Evolutionary conservation across 805 yeast genomes (phyloP).

Genomic region (Metschnikowia bowlesiae): DNA sequence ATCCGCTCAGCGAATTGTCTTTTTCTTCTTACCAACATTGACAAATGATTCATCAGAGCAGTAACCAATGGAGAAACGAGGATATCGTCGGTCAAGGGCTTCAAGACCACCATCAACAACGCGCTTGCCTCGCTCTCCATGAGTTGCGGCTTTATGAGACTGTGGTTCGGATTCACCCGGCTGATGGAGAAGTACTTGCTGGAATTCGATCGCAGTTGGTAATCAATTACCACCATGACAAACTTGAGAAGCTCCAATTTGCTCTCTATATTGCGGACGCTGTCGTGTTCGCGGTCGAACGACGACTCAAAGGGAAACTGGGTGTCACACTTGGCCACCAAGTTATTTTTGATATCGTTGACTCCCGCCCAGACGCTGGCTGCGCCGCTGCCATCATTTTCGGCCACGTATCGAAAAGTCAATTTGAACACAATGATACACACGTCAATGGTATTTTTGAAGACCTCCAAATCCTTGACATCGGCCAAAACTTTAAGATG

Average conservation of each 20-base stretch:
- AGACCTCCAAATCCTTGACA: constrained; percentile 27
- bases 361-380: constrained; percentile 52
- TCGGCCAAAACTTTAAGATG: constrained; percentile 25
- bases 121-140: constrained; percentile 68
- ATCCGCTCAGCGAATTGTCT: constrained; percentile 58
- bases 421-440: constrained; percentile 40
- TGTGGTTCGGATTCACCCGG: constrained; percentile 54
- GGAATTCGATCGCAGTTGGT: constrained; percentile 42
- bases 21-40: constrained; percentile 61
- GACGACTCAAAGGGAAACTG: constrained; percentile 48
- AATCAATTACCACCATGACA: constrained; percentile 45
- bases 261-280: constrained; percentile 49
- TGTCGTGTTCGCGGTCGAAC: constrained; percentile 47
- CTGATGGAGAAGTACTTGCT: constrained; percentile 44
- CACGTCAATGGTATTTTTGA: constrained; percentile 31
- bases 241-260: constrained; percentile 72
- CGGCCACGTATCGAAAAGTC: constrained; percentile 43
- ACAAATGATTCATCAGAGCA: constrained; percentile 62
- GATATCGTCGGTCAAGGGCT: constrained; percentile 52
- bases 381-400: constrained; percentile 39
- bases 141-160: constrained; percentile 50
- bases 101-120: constrained; percentile 57
- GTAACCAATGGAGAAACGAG: constrained; percentile 52
- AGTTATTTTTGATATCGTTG: constrained; percentile 49
- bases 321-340: constrained; percentile 60